phyloP scores from a whole-genome alignment of 495 filamentous ascomycete species.

The Penicillium cinerascens region DNA sequence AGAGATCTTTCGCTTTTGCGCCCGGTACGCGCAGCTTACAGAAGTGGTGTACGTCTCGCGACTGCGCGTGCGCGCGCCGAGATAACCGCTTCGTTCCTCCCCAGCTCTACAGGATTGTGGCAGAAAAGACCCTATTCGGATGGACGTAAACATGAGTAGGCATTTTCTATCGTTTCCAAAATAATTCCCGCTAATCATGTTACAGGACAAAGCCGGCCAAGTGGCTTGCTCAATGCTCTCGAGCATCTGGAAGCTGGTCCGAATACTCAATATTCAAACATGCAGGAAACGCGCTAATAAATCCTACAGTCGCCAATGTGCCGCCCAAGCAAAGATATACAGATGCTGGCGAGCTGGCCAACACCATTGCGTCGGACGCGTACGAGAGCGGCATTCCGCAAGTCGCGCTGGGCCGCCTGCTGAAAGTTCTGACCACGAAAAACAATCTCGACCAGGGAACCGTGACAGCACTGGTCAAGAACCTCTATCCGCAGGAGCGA shows the following conservation, averaged over 20 bases:
- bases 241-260: conserved; percentile 46
- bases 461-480: conserved; percentile 62
- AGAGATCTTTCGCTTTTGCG: neutral
- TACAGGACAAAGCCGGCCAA: conserved; percentile 15
- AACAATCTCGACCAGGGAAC: conserved; percentile 75
- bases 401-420: conserved; percentile 55
- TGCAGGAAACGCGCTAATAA: conserved; percentile 5
- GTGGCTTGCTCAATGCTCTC: conserved; percentile 34
- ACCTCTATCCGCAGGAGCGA: conserved; percentile 66
- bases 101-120: neutral
- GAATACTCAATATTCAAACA: neutral
- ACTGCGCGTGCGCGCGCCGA: conserved; percentile 9
- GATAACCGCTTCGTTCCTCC: neutral
- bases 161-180: neutral
- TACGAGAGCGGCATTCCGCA: conserved; percentile 65
- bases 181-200: neutral
- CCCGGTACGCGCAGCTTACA: neutral
- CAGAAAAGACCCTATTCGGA: neutral
- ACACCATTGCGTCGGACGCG: conserved; percentile 47
- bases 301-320: conserved; percentile 35
- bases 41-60: neutral
- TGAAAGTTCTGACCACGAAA: conserved; percentile 62
- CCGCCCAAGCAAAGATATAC: conserved; percentile 43
- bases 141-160: neutral
- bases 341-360: conserved; percentile 37